Conservation (phyloP, 2,329 filamentous ascomycete species). For the Pleomassaria siparia region DNA sequence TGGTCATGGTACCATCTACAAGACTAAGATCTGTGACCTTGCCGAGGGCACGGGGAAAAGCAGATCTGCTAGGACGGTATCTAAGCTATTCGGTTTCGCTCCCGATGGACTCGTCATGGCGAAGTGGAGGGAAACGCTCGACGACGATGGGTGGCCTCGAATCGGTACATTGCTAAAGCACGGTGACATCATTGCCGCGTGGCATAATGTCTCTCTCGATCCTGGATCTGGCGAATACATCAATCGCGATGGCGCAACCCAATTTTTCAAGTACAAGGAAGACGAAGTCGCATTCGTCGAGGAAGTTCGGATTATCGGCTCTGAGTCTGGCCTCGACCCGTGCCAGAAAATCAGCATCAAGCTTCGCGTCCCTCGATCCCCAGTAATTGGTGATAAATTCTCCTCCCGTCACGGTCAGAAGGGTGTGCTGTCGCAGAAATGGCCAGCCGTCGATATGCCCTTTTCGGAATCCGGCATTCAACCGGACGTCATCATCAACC, state of each 20-base stretch:
- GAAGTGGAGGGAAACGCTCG: slow-evolving; percentile 70
- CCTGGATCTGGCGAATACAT: slow-evolving; percentile 70
- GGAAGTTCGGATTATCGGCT: slow-evolving; percentile 87
- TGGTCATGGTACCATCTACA: slow-evolving; percentile 94
- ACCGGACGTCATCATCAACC: slow-evolving; percentile 98
- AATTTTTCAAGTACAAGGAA: slow-evolving; percentile 94
- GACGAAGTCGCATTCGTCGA: slow-evolving; percentile 85
- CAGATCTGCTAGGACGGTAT: slow-evolving; percentile 67
- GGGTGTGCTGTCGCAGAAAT: slow-evolving; percentile 94
- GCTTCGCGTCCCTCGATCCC: slow-evolving; percentile 84
- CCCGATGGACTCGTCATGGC: slow-evolving; percentile 73
- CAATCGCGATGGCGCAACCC: slow-evolving; percentile 82
- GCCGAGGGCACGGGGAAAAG: slow-evolving; percentile 72
- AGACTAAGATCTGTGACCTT: slow-evolving; percentile 88
- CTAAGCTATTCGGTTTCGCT: slow-evolving; percentile 88
- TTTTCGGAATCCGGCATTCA: slow-evolving; percentile 97
- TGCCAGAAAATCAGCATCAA: slow-evolving; percentile 90
- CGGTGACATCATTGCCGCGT: slow-evolving; percentile 84
- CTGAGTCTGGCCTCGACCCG: slow-evolving; percentile 79
- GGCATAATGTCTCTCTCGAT: slow-evolving; percentile 83
- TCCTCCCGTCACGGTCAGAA: slow-evolving; percentile 98
- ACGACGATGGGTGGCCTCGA: slow-evolving; percentile 83
- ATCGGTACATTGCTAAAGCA: slow-evolving; percentile 76
- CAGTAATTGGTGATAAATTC: slow-evolving; percentile 97
- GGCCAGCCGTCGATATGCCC: slow-evolving; percentile 91